Conservation (phyloP, 129 eudicot genomes). For the Heracleum sosnowskyi region DNA sequence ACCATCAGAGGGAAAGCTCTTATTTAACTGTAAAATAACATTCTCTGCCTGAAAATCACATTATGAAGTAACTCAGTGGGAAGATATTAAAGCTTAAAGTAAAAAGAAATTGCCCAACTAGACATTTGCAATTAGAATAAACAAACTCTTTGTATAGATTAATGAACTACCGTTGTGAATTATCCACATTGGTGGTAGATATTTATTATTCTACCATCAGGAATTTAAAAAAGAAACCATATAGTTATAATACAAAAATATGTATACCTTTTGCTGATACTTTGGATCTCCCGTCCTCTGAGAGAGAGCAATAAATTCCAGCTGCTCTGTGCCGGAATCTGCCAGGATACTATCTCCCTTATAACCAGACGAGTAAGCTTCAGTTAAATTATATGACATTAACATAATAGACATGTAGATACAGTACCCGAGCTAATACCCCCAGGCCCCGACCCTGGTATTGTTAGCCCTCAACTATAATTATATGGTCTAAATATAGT, state of each 20-base stretch:
- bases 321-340: slow-evolving; percentile 98
- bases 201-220: neutral
- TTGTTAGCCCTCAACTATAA: neutral
- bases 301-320: slow-evolving; percentile 92
- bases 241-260: neutral
- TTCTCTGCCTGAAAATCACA: slow-evolving; percentile 68
- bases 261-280: slow-evolving; percentile 81
- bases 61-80: neutral
- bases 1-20: slow-evolving; percentile 91
- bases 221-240: neutral
- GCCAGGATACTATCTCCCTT: slow-evolving; percentile 97
- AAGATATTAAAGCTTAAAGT: neutral
- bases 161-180: neutral
- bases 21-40: slow-evolving; percentile 73
- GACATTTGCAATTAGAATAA: neutral
- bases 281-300: slow-evolving; percentile 94
- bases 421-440: neutral
- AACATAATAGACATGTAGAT: neutral
- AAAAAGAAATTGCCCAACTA: neutral
- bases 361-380: neutral
- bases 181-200: neutral
- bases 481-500: neutral
- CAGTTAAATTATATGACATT: neutral
- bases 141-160: neutral
- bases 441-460: neutral